Conservation (phyloP, 2,329 filamentous ascomycete genomes). For the Penicillium sp. region DNA sequence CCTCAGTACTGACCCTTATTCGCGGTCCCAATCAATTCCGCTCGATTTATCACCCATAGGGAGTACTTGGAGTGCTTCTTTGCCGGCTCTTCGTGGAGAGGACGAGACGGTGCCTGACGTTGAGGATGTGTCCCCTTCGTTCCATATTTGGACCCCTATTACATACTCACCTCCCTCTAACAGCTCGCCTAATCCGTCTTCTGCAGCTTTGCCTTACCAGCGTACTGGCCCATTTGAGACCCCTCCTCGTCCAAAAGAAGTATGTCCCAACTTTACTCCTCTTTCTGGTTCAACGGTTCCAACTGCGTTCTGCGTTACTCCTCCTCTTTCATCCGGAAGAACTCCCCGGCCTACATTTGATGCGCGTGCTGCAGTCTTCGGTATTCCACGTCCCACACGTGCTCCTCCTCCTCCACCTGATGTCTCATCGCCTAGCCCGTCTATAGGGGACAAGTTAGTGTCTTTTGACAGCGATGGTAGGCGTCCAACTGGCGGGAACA, state of each 20-base stretch:
- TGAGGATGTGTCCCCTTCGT: neutral
- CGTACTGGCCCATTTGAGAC: neutral
- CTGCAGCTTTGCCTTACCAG: neutral
- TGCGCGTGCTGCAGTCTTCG: neutral
- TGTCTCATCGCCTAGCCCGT: neutral
- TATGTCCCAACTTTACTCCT: neutral
- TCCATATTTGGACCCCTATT: neutral
- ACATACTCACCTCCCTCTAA: neutral
- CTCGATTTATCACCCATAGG: neutral
- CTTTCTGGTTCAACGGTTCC: neutral
- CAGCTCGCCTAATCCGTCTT: neutral
- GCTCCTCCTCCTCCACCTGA: neutral
- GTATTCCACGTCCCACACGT: neutral
- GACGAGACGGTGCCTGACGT: neutral
- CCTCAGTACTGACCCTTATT: neutral
- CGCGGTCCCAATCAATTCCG: neutral
- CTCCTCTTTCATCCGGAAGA: neutral
- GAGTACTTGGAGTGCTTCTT: neutral
- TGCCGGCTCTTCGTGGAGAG: neutral
- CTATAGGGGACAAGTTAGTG: conserved; percentile 1
- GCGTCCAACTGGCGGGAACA: conserved; percentile 14
- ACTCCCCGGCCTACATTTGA: neutral
- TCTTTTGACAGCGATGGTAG: conserved; percentile 11
- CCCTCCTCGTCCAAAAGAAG: neutral
- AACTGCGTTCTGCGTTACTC: conserved; percentile 4